Evolutionary conservation across 2,329 filamentous ascomycete species (phyloP), one percentile per base, ranked within the genome.

Genomic region (Aspergillus hortae): DNA sequence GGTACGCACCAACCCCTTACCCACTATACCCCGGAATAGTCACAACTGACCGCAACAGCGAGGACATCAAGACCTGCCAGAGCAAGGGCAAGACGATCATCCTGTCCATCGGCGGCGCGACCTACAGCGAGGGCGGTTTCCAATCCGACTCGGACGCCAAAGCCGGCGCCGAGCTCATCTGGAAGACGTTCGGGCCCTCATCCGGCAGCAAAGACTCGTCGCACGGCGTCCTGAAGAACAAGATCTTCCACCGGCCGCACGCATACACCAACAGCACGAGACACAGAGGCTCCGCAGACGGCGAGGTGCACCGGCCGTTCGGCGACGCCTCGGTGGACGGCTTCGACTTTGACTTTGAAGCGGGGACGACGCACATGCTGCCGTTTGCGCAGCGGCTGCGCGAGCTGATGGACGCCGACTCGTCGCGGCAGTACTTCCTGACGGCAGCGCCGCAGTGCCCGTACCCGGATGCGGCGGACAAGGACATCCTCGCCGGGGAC

Each of bases 281-380:
- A 9, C 38, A 23, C 33, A 21, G 35, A 9, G 35, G 12, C 27
- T 23, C 23, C 23, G 23, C 23, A 23, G 23, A 17, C 19, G 75
- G 69, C 38, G 69, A 67, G 1, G 73, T 73, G 6, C 76, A 81
- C 51, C 82, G 88, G 7, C 88, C 88, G 1, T 90, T 90, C 65
- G 85, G 85, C 49, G 69, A 72, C 11, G 81, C 84, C 9, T 75
- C 82, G 4, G 72, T 91, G 40, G 86, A 91, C 66, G 88, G 88
- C 4, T 90, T 91, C 67, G 88, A 91, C 69, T 83, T 90, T 57
- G 88, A 91, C 67, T 85, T 90, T 56, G 87, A 90, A 71, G 75
- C 80, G 4, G 68, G 70, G 2, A 79, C 80, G 12, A 68, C 69
- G 44, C 85, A 88, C 70, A 83, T 87, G 71, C 76, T 74, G 0